These are phyloP conservation scores for Phlebopus sp. DNA, from an alignment of 1,284 basidiomycete species.

Conservation along the genomic window DNA sequence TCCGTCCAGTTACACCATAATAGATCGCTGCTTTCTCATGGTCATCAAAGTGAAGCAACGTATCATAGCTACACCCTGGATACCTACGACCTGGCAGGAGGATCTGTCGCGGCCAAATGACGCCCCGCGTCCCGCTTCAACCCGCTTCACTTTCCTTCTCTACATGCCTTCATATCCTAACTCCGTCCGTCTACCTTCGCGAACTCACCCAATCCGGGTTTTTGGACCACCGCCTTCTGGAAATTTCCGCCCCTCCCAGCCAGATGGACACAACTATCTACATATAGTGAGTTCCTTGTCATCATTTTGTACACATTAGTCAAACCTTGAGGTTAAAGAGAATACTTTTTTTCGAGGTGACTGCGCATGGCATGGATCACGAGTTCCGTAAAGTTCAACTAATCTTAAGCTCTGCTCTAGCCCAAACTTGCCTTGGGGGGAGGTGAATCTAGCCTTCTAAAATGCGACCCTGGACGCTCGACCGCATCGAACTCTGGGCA, in stretches of 20 bases:
- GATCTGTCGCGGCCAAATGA: no score
- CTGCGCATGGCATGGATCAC: conserved; percentile 1
- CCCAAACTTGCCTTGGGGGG: conserved; percentile 4
- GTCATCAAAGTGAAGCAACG: conserved; percentile 8
- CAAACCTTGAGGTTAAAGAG: conserved; percentile 4
- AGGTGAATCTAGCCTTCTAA: conserved; percentile 11
- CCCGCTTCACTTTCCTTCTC: conserved; percentile 3
- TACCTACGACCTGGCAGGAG: background rate
- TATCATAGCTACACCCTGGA: conserved; percentile 25
- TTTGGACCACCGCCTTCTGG: background rate
- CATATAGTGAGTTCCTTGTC: conserved; percentile 17
- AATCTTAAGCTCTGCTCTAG: conserved; percentile 3
- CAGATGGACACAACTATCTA: conserved; percentile 15
- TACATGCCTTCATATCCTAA: conserved; percentile 7
- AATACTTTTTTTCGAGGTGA: background rate
- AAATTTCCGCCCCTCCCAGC: conserved; percentile 4
- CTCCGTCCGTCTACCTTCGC: conserved; percentile 9
- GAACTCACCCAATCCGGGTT: conserved; percentile 9
- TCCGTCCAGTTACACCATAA: conserved; percentile 14
- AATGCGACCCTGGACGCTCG: background rate
- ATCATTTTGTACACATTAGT: background rate
- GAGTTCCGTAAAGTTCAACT: background rate
- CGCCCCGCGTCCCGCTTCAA: no score
- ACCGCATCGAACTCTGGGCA: background rate
- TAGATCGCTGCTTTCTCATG: conserved; percentile 26